Percentiles rank a stretch among this genome's conserved stretches.
These are phyloP conservation scores for Apophysomyces sp. DNA, from an alignment of 371 early-diverging fungal genomes.

Conservation along the genomic window DNA sequence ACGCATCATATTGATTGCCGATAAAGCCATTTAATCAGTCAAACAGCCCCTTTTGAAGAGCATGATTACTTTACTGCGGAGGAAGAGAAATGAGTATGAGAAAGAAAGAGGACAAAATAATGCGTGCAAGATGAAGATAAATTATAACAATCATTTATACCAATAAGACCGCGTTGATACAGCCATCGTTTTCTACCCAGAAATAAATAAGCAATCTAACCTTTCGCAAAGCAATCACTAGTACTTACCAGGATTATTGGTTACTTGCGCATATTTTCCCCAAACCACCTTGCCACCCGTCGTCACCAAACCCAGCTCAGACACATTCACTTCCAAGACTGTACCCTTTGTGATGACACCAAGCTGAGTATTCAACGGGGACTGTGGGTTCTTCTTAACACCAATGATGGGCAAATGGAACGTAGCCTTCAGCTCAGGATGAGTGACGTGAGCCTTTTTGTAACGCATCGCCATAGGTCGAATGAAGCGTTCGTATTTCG, in stretches of 20 bases:
- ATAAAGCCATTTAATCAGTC: not conserved
- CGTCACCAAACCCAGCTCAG: constrained; percentile 98
- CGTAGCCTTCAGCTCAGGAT: constrained; percentile 99
- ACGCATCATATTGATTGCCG: too few species aligned
- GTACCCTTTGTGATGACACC: constrained; percentile 99
- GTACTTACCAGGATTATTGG: constrained; percentile 85
- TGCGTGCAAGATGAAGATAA: constrained; percentile 3
- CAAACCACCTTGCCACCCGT: constrained; percentile 99
- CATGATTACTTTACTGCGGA: not conserved
- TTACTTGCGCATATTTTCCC: constrained; percentile 99
- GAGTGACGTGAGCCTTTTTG: constrained; percentile 99
- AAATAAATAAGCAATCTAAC: not conserved
- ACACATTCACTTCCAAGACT: constrained; percentile 93
- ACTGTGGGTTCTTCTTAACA: constrained; percentile 99
- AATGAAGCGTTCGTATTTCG: constrained; percentile 99
- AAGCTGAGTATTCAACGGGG: constrained; percentile 96
- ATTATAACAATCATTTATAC: constrained; percentile 59
- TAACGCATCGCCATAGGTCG: constrained; percentile 99
- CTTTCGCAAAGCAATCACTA: too few species aligned
- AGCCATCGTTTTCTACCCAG: constrained; percentile 87
- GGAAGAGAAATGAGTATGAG: not conserved
- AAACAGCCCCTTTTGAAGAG: not conserved
- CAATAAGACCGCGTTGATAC: constrained; percentile 93
- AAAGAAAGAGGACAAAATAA: not conserved
- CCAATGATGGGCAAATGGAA: constrained; percentile 98